Conservation (phyloP, 108 stramenopile genomes). For the Nitzschia sp. region DNA sequence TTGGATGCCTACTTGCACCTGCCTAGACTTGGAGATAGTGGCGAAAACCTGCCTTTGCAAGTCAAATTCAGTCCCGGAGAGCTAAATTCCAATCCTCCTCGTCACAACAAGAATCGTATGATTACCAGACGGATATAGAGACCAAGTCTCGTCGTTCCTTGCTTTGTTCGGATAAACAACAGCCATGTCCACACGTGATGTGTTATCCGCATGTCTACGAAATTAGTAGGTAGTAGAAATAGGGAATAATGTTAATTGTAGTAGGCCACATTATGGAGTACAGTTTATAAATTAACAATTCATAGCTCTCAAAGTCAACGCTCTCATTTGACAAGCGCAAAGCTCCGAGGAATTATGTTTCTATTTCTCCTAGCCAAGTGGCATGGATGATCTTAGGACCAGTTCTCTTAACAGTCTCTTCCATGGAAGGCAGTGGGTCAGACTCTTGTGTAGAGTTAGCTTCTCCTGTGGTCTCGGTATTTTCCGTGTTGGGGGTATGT, state of each 20-base stretch:
- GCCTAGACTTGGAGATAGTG: slow-evolving; percentile 77
- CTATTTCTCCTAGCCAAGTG: slow-evolving; percentile 14
- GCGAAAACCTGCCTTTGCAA: slow-evolving; percentile 80
- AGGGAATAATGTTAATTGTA: too few relatives aligned
- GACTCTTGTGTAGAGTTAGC: not conserved
- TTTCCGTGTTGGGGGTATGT: too few relatives aligned
- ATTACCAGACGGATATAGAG: too few relatives aligned
- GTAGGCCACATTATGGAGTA: too few relatives aligned
- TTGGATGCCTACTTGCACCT: slow-evolving; percentile 97
- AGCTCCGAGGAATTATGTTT: not conserved
- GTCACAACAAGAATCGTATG: not conserved
- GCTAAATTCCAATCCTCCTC: slow-evolving; percentile 52
- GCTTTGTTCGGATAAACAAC: too few relatives aligned
- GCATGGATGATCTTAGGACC: slow-evolving; percentile 10
- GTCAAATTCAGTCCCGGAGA: slow-evolving; percentile 79
- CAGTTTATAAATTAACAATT: too few relatives aligned
- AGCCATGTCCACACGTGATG: too few relatives aligned
- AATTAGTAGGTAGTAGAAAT: too few relatives aligned
- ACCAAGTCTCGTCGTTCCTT: too few relatives aligned
- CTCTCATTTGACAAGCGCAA: not conserved
- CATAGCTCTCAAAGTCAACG: too few relatives aligned
- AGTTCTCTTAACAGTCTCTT: not conserved
- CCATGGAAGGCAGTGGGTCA: not conserved
- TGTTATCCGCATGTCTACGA: too few relatives aligned
- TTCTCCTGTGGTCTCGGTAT: too few relatives aligned